phyloP scores from a whole-genome alignment of 1,284 basidiomycete species.

The Blastosporella zonata region DNA sequence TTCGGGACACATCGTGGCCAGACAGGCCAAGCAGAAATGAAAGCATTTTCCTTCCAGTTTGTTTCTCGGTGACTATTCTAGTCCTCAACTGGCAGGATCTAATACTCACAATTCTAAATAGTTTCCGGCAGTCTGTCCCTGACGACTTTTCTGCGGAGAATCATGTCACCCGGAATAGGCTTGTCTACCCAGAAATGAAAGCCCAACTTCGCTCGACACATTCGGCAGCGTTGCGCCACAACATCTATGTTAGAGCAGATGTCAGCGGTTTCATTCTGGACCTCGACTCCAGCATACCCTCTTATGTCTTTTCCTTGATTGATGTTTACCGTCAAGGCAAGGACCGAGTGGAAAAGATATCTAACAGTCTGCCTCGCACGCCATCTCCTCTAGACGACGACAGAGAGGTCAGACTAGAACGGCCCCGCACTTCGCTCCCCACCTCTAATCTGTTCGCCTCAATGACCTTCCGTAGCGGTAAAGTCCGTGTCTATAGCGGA shows the following conservation, averaged over 20 bases:
- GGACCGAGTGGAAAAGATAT: slow-evolving; percentile 67
- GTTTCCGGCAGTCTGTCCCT: slow-evolving; percentile 72
- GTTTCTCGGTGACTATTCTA: slow-evolving; percentile 57
- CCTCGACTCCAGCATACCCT: slow-evolving; percentile 79
- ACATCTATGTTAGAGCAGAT: slow-evolving; percentile 64
- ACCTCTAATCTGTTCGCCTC: slow-evolving; percentile 71
- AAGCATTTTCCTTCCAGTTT: slow-evolving; percentile 80
- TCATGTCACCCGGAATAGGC: slow-evolving; percentile 72
- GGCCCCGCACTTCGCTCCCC: slow-evolving; percentile 35
- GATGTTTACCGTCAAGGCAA: slow-evolving; percentile 86
- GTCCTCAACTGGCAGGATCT: neutral
- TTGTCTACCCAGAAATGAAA: slow-evolving; percentile 79
- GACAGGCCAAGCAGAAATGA: slow-evolving; percentile 73
- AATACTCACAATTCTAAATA: slow-evolving; percentile 27
- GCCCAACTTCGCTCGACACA: slow-evolving; percentile 68
- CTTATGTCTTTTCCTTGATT: slow-evolving; percentile 75
- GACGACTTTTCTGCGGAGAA: slow-evolving; percentile 71
- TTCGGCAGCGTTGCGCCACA: slow-evolving; percentile 48
- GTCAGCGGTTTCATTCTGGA: slow-evolving; percentile 88
- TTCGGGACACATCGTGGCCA: slow-evolving; percentile 76
- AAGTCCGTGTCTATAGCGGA: slow-evolving; percentile 63
- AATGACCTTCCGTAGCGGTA: slow-evolving; percentile 78
- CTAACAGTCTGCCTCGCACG: slow-evolving; percentile 45
- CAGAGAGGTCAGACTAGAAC: slow-evolving; percentile 27
- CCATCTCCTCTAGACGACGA: slow-evolving; percentile 26